Base-by-base conservation (phyloP, 2,329 filamentous ascomycete species). In the Pyrenophora tritici-repentis region DNA sequence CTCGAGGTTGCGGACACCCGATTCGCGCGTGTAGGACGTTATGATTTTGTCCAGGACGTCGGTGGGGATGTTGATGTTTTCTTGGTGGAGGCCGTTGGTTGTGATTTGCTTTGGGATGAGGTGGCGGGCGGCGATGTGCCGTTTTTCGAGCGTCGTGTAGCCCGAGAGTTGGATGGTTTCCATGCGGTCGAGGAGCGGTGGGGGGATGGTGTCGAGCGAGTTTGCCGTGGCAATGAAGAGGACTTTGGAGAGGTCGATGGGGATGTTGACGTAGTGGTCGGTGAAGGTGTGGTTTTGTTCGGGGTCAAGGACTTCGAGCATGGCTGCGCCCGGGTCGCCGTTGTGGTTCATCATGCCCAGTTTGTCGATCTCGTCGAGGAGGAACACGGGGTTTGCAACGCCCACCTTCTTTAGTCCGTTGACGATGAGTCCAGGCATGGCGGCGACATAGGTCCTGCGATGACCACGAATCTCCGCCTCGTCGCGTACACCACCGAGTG, bases 291-390 rank as follows among this genome's bases (percentile, higher is more conserved):
- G 84, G 70, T 99, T 99, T 76, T 99, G 94, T 73, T 99, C 94
- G 0, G 94, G 94, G 68, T 99, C 94, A 38, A 99, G 81, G 9
- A 99, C 94, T 74, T 99, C 94, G 12, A 99, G 85, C 93, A 99
- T 97, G 7, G 94, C 94, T 17, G 94, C 94, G 16, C 91, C 95
- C 3, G 94, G 94, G 67, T 99, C 94, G 34, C 94, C 94, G 62
- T 99, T 92, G 73, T 94, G 89, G 72, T 93, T 97, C 31, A 90
- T 86, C 52, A 87, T 86, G 57, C 92, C 91, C 55, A 99, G 84
- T 80, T 99, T 99, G 80, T 99, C 94, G 62, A 99, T 97, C 77
- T 99, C 94, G 68, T 99, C 94, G 10, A 99, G 85, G 38, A 99
- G 78, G 76, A 99, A 90, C 49, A 99, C 93, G 0, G 94, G 94